Conservation (phyloP, 2,329 filamentous ascomycete species). For the Parastagonospora avenae region DNA sequence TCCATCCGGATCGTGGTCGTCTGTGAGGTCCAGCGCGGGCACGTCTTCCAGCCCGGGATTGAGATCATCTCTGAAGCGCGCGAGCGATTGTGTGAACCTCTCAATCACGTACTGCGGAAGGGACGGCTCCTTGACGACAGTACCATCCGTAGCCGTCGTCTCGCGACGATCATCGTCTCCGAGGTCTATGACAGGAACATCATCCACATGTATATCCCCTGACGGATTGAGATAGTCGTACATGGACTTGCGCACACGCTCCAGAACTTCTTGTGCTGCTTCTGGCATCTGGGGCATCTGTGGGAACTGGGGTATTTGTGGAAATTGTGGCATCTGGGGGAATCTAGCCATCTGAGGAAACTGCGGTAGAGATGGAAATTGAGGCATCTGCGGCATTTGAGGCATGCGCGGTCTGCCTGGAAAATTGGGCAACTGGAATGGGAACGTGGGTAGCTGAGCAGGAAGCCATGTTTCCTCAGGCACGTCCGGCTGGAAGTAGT, state of each 20-base stretch:
- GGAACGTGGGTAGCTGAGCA: constrained; percentile 42
- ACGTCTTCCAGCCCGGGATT: constrained; percentile 42
- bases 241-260: constrained; percentile 47
- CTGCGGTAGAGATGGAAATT: constrained; percentile 37
- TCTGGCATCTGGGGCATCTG: constrained; percentile 35
- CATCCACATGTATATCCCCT: constrained; percentile 38
- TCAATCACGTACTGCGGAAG: constrained; percentile 54
- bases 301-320: constrained; percentile 34
- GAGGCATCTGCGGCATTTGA: constrained; percentile 38
- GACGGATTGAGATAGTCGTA: constrained; percentile 52
- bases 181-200: constrained; percentile 44
- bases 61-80: constrained; percentile 54
- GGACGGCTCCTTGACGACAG: constrained; percentile 45
- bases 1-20: constrained; percentile 35
- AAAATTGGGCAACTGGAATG: constrained; percentile 45
- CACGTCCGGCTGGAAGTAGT: constrained; percentile 46
- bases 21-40: constrained; percentile 32
- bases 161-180: constrained; percentile 44
- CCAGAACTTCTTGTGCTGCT: constrained; percentile 43
- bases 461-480: constrained; percentile 46
- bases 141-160: constrained; percentile 41
- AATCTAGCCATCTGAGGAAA: constrained; percentile 40
- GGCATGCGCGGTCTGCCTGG: constrained; percentile 39
- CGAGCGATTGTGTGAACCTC: constrained; percentile 51
- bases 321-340: constrained; percentile 28